Conservation (phyloP, 2,329 filamentous ascomycete genomes). For the Emergomyces orientalis region DNA sequence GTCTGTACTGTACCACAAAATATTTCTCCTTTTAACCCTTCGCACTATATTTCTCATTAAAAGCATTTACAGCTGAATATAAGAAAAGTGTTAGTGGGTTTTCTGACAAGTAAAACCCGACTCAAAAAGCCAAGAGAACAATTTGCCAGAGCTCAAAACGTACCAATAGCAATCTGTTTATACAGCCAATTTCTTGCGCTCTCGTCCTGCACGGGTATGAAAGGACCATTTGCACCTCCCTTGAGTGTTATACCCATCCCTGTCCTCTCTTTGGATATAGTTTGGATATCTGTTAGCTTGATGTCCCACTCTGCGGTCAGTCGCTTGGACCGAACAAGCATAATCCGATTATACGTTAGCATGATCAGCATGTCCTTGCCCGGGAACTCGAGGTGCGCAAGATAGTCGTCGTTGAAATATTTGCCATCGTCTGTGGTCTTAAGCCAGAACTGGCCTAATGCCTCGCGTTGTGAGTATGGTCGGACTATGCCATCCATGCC, state of each 20-base stretch:
- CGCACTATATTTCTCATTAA: constrained; percentile 57
- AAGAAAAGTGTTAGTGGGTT: neutral
- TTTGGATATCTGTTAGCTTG: constrained; percentile 89
- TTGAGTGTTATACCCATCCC: constrained; percentile 82
- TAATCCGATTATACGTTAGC: constrained; percentile 77
- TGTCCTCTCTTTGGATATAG: constrained; percentile 91
- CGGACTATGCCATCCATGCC: constrained; percentile 87
- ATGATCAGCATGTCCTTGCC: constrained; percentile 82
- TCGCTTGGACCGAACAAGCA: constrained; percentile 79
- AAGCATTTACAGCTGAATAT: constrained; percentile 51
- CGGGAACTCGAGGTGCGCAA: constrained; percentile 87
- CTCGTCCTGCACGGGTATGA: constrained; percentile 88
- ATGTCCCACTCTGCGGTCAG: constrained; percentile 93
- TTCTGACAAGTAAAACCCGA: neutral
- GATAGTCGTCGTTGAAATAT: constrained; percentile 96
- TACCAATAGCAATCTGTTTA: constrained; percentile 52
- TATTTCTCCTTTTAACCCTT: constrained; percentile 37
- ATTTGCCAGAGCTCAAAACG: constrained; percentile 18
- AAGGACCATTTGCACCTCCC: constrained; percentile 86
- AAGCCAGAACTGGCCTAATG: constrained; percentile 94
- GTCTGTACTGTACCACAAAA: neutral
- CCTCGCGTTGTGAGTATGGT: constrained; percentile 88
- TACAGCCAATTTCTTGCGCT: constrained; percentile 60
- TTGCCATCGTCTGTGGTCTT: constrained; percentile 97
- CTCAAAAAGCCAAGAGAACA: neutral